A percentile compares a stretch with the other conserved stretches of the same genome.
These are phyloP conservation scores for Pseudozyma sp. DNA, from an alignment of 1,284 basidiomycete genomes.

Conservation along the genomic window DNA sequence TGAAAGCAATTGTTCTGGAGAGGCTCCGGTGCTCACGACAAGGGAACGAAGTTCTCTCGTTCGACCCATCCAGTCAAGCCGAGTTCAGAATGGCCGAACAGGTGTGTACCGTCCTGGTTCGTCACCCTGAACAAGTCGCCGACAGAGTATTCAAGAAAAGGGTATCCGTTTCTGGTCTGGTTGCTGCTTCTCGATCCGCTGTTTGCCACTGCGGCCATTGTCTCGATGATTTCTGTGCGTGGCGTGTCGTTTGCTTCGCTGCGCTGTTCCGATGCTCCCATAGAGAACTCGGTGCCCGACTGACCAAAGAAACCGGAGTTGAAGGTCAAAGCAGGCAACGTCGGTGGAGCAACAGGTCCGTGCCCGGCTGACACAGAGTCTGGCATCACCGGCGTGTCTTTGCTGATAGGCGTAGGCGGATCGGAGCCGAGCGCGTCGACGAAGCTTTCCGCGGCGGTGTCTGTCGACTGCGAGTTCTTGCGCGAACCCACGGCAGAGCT, in stretches of 20 bases:
- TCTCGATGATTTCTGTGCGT: conserved; percentile 4
- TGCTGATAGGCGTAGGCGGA: conserved; percentile 51
- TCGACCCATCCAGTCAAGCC: conserved; percentile 53
- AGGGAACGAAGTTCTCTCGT: conserved; percentile 40
- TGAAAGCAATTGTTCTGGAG: not conserved
- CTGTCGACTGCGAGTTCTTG: conserved; percentile 32
- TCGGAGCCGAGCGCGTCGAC: conserved; percentile 14
- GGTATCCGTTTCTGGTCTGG: conserved; percentile 27
- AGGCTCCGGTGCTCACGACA: conserved; percentile 6
- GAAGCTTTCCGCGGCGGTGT: conserved; percentile 32
- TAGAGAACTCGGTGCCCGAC: conserved; percentile 22
- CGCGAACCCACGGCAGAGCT: conserved; percentile 27
- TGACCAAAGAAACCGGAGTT: conserved; percentile 49
- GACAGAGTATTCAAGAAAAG: conserved; percentile 40
- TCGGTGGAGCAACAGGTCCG: conserved; percentile 13
- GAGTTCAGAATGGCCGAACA: conserved; percentile 45
- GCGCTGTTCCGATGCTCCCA: conserved; percentile 5
- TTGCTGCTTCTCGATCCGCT: conserved; percentile 10
- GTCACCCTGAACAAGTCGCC: conserved; percentile 53
- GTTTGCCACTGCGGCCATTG: conserved; percentile 45
- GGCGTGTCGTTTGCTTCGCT: conserved; percentile 1
- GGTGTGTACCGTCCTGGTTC: conserved; percentile 20
- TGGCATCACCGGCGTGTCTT: conserved; percentile 34
- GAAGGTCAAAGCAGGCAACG: conserved; percentile 45
- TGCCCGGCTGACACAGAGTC: not conserved